phyloP scores from a whole-genome alignment of 148 eudicot genomes.

The Camellia sinensis region DNA sequence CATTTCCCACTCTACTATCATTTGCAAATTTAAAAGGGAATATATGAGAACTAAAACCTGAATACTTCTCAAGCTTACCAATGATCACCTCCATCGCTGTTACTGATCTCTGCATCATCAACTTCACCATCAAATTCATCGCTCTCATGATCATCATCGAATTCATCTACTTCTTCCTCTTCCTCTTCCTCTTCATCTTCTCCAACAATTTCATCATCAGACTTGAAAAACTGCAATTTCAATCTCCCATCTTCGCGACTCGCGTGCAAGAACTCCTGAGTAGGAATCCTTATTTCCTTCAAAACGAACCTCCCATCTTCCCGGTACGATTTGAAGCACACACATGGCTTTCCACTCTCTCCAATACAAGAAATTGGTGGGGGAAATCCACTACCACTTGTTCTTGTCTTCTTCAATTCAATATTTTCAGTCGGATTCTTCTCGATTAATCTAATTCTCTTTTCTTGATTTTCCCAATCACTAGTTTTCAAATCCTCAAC shows the following conservation, averaged over 20 bases:
- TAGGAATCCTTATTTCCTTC: constrained; percentile 57
- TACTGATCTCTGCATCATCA: neutral
- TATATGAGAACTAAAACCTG: neutral
- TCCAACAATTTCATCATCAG: constrained; percentile 33
- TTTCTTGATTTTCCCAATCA: neutral
- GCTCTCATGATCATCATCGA: neutral
- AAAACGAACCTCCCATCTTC: constrained; percentile 71
- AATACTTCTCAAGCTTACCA: too few relatives aligned
- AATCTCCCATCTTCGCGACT: constrained; percentile 73
- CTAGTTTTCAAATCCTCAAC: constrained; percentile 44
- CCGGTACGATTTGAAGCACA: constrained; percentile 59
- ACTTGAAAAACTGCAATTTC: constrained; percentile 49
- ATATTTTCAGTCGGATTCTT: constrained; percentile 17
- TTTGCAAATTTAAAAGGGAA: neutral
- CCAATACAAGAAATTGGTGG: constrained; percentile 89
- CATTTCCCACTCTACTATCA: neutral
- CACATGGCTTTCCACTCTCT: constrained; percentile 61
- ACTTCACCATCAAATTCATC: neutral
- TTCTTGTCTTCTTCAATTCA: constrained; percentile 38
- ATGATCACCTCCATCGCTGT: too few relatives aligned
- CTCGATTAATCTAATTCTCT: constrained; percentile 11
- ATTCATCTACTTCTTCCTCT: constrained; percentile 10
- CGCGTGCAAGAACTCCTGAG: constrained; percentile 63
- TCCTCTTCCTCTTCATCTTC: constrained; percentile 32
- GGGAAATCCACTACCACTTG: constrained; percentile 40